A percentile compares a stretch with the other conserved stretches of the same genome.
Conservation (phyloP, 768 basidiomycete genomes). For the Tricholoma matsutake region DNA sequence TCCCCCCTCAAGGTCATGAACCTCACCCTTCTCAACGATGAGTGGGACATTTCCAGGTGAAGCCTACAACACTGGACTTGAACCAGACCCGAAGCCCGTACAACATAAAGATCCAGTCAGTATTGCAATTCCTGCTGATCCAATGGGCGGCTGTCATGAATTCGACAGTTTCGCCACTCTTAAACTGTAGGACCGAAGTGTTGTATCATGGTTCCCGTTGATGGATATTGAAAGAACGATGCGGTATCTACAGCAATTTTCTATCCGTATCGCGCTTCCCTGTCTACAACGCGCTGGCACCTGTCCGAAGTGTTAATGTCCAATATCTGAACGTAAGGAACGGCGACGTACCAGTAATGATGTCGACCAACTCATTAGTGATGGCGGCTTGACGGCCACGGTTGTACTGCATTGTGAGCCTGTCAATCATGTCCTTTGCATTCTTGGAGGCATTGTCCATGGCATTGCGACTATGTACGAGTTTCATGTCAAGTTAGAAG, state of each 20-base stretch:
- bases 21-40: neutral
- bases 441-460: slow-evolving; percentile 99
- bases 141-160: neutral
- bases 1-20: neutral
- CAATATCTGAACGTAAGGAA: neutral
- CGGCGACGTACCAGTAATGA: slow-evolving; percentile 73
- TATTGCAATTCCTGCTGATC: neutral
- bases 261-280: slow-evolving; percentile 5
- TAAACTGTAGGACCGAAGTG: neutral
- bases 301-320: slow-evolving; percentile 17
- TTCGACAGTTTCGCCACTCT: neutral
- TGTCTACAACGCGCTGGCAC: slow-evolving; percentile 44
- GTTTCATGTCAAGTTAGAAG: neutral
- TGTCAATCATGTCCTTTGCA: slow-evolving; percentile 87
- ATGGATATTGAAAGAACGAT: neutral
- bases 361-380: slow-evolving; percentile 92
- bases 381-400: slow-evolving; percentile 98
- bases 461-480: slow-evolving; percentile 73
- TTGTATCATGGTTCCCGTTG: neutral
- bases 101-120: neutral
- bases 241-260: slow-evolving; percentile 13
- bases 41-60: neutral
- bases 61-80: neutral
- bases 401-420: slow-evolving; percentile 93
- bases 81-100: neutral